Percentiles rank a stretch among this genome's conserved stretches.
phyloP scores from a whole-genome alignment of 192 early-diverging fungal genomes.

The Spinellus fusiger region DNA sequence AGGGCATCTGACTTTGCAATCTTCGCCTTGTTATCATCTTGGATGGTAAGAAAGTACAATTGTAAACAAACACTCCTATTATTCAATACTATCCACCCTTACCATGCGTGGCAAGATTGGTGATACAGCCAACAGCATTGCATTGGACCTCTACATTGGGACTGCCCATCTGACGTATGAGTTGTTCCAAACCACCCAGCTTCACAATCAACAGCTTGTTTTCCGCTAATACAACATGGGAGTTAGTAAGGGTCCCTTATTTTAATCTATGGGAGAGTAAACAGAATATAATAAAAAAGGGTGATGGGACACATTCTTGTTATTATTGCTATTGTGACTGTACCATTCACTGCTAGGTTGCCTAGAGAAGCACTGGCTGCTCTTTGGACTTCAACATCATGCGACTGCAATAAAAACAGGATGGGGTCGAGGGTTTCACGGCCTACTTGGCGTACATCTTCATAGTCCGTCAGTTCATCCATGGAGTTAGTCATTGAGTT shows the following conservation, averaged over 20 bases:
- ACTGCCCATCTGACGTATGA: slow-evolving; percentile 82
- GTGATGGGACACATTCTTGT: neutral
- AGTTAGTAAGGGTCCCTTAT: neutral
- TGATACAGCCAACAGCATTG: slow-evolving; percentile 92
- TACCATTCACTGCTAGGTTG: slow-evolving; percentile 81
- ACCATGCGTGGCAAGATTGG: slow-evolving; percentile 83
- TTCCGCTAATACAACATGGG: slow-evolving; percentile 44
- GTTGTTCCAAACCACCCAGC: slow-evolving; percentile 75
- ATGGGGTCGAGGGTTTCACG: slow-evolving; percentile 77
- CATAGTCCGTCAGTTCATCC: neutral
- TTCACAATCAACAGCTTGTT: slow-evolving; percentile 85
- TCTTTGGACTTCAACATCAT: slow-evolving; percentile 80
- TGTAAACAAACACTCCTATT: no score
- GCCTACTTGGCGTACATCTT: slow-evolving; percentile 69
- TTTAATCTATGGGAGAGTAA: neutral
- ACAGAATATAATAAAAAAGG: neutral
- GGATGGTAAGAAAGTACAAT: neutral
- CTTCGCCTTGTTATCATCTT: slow-evolving; percentile 83
- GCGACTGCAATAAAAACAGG: slow-evolving; percentile 73
- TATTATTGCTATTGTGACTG: slow-evolving; percentile 10
- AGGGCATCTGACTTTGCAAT: slow-evolving; percentile 83
- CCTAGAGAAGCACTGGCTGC: slow-evolving; percentile 83
- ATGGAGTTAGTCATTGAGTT: no score
- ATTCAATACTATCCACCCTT: no score
- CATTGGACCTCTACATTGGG: slow-evolving; percentile 87